Evolutionary conservation across 805 yeast species (phyloP), one percentile per base, ranked within the genome.

Genomic region (Isabelozyma heimii): DNA sequence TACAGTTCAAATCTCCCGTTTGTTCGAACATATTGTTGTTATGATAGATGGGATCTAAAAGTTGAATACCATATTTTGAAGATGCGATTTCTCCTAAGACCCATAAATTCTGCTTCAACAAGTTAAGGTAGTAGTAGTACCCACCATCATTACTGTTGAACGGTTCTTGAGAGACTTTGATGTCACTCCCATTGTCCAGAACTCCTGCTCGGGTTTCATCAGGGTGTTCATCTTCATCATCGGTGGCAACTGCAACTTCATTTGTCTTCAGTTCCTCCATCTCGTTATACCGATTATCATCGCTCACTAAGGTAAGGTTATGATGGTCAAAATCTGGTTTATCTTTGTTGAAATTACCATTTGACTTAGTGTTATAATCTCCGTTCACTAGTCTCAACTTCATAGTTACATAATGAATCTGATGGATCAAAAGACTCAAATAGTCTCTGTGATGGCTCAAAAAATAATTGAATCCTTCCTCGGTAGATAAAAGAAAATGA

Each of bases 11-110:
- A 8, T 37, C 67, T 1, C 79, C 79, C 52, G 42, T 52, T n/a
- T 41, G 44, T 4, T 15, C 17, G 9, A 37, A n/a, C 8, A 62
- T 54, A 9, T 60, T 55, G 15, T 48, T 59, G 13, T 51, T 50
- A 39, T 54, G 57, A 49, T 63, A 62, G 41, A 64, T 50, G 2
- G 74, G 70, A 46, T 69, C 74, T 8, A 74, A 52, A 8, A 73
- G 52, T 46, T 70, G 74, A 17, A 87, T 82, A 0, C 97, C 97
- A 45, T 77, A 69, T 8, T 79, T 78, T 1, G 90, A 80, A 0
- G 91, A 80, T 1, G 91, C 91, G 28, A 91, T 82, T 57, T 85
- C 84, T 0, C 97, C 97, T 33, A 89, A 74, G 1, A 95, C 84
- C 97, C 97, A 92, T 35, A 92, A 58, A 33, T 86, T 81, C 9